Conservation (phyloP, 768 basidiomycete genomes). For the Cystobasidium onofrii region DNA sequence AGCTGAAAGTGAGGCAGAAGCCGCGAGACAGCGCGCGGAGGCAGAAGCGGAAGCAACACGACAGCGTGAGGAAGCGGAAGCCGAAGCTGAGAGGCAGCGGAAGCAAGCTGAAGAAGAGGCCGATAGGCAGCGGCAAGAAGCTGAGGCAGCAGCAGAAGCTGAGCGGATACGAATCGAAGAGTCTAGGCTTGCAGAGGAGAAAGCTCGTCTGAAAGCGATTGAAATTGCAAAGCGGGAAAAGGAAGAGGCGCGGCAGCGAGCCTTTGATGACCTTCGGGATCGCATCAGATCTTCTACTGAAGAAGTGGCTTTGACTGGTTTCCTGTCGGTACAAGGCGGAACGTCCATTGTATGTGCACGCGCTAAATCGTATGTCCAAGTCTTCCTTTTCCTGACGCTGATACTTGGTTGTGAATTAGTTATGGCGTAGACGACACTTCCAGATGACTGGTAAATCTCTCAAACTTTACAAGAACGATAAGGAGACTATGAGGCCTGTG, state of each 20-base stretch:
- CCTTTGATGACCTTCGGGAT: not conserved
- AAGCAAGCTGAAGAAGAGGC: conserved; percentile 18
- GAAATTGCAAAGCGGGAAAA: conserved; percentile 5
- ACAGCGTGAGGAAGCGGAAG: not conserved
- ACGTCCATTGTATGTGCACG: conserved; percentile 28
- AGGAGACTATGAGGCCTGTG: not conserved
- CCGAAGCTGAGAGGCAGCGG: conserved; percentile 6
- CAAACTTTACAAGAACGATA: conserved; percentile 31
- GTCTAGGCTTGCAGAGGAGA: not conserved
- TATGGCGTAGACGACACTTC: conserved; percentile 28
- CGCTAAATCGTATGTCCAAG: too few species aligned
- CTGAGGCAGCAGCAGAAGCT: not conserved
- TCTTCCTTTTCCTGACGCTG: not conserved
- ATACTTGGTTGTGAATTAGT: not conserved
- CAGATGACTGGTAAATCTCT: not conserved
- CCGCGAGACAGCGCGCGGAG: not conserved
- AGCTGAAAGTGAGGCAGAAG: conserved; percentile 1
- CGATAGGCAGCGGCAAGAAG: not conserved
- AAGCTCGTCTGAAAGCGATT: not conserved
- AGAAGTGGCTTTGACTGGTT: conserved; percentile 6
- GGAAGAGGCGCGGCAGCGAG: not conserved
- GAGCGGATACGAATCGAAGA: not conserved
- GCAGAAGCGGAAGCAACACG: conserved; percentile 24
- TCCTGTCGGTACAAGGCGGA: conserved; percentile 25
- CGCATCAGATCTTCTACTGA: not conserved